Evolutionary conservation across 495 filamentous ascomycete species (phyloP).

Genomic region (Penicillium pulvis): DNA sequence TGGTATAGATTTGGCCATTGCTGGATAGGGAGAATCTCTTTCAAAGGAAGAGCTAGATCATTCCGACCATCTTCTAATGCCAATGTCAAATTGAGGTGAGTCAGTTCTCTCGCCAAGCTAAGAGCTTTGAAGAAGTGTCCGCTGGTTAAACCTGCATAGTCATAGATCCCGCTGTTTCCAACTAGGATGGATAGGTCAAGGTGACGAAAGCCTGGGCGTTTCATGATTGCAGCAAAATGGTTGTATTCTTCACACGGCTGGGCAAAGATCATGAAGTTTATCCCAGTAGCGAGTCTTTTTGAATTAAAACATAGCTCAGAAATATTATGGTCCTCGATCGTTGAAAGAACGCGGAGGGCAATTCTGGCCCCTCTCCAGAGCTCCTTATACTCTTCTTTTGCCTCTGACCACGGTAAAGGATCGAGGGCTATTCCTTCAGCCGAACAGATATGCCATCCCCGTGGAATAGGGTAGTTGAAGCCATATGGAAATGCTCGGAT

Average conservation of each 20-base stretch:
- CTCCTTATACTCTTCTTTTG: slow-evolving; percentile 18
- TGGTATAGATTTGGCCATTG: slow-evolving; percentile 18
- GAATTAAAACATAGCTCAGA: slow-evolving; percentile 25
- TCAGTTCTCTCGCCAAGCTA: slow-evolving; percentile 19
- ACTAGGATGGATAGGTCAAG: slow-evolving; percentile 18
- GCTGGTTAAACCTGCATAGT: slow-evolving; percentile 19
- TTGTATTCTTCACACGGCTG: slow-evolving; percentile 25
- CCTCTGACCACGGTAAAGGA: slow-evolving; percentile 9
- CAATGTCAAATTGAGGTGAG: slow-evolving; percentile 17
- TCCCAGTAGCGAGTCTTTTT: slow-evolving; percentile 19
- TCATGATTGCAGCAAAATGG: slow-evolving; percentile 16
- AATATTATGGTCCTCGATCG: slow-evolving; percentile 17
- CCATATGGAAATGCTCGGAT: slow-evolving; percentile 33
- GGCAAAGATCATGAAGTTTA: slow-evolving; percentile 11
- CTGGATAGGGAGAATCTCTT: slow-evolving; percentile 15
- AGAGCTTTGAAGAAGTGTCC: slow-evolving; percentile 16
- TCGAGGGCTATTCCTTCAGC: not conserved
- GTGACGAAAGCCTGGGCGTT: slow-evolving; percentile 20
- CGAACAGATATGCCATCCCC: slow-evolving; percentile 24
- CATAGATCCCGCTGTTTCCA: slow-evolving; percentile 10
- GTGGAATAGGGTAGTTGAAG: slow-evolving; percentile 35
- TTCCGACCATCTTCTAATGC: slow-evolving; percentile 4
- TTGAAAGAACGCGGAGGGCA: slow-evolving; percentile 20
- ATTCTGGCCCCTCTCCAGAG: slow-evolving; percentile 26
- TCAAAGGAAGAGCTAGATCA: slow-evolving; percentile 15